Evolutionary conservation across 805 yeast genomes (phyloP).

Genomic region (Candida vartiovaarae): DNA sequence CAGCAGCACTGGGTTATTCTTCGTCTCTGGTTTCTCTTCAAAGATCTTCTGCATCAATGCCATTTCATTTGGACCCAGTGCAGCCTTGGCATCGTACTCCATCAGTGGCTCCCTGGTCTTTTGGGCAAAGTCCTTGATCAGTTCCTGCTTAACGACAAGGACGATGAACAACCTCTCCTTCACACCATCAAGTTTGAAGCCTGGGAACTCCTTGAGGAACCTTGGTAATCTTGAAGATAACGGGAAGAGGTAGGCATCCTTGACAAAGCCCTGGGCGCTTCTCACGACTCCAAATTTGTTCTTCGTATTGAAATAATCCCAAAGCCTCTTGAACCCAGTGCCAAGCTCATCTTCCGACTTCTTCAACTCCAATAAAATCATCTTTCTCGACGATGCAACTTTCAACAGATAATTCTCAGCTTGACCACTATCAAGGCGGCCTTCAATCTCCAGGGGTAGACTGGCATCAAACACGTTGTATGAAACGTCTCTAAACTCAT

Average conservation of each 20-base stretch:
- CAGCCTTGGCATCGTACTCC: constrained; percentile 2
- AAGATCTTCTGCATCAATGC: constrained; percentile 18
- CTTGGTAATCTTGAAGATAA: constrained; percentile 16
- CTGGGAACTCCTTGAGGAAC: constrained; percentile 9
- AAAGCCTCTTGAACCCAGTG: constrained; percentile 18
- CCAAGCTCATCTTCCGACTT: constrained; percentile 6
- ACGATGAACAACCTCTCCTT: constrained; percentile 13
- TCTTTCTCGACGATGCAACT: constrained; percentile 41
- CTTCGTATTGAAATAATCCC: constrained; percentile 29
- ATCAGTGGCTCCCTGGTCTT: neutral
- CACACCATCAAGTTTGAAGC: neutral
- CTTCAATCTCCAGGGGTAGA: constrained; percentile 43
- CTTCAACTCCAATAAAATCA: constrained; percentile 42
- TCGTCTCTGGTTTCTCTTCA: constrained; percentile 17
- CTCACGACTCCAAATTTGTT: constrained; percentile 41
- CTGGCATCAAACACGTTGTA: constrained; percentile 21
- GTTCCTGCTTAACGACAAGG: constrained; percentile 19
- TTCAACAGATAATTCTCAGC: constrained; percentile 54
- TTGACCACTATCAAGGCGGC: constrained; percentile 46
- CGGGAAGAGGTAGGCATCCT: constrained; percentile 39
- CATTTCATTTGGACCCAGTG: constrained; percentile 12
- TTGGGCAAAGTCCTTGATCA: constrained; percentile 2
- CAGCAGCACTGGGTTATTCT: constrained; percentile 15
- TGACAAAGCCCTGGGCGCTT: constrained; percentile 32
- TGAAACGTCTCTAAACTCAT: constrained; percentile 12